Evolutionary conservation across 768 basidiomycete genomes (phyloP).

Genomic region (Lactarius sanguifluus): DNA sequence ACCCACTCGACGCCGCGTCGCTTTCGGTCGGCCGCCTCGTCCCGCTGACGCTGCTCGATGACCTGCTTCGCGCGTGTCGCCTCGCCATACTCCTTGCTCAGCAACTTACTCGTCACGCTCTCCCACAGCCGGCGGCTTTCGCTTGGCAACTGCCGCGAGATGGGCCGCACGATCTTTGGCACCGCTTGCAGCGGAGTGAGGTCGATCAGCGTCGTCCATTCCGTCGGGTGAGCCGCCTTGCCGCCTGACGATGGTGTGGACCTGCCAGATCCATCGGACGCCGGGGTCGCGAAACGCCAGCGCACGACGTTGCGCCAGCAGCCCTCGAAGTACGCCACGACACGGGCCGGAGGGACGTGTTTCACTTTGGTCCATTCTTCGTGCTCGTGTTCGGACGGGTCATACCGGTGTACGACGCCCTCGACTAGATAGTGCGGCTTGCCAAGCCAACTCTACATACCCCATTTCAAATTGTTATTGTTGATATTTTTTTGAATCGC

Average conservation of each 20-base stretch:
- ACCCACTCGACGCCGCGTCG: slow-evolving; percentile 76
- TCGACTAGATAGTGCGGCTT: slow-evolving; percentile 81
- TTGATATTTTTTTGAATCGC: neutral
- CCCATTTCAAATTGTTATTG: too few species aligned
- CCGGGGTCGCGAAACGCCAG: slow-evolving; percentile 57
- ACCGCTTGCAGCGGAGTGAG: slow-evolving; percentile 65
- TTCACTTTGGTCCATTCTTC: slow-evolving; percentile 83
- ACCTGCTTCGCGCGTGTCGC: slow-evolving; percentile 89
- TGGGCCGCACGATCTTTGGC: slow-evolving; percentile 82
- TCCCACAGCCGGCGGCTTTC: slow-evolving; percentile 93
- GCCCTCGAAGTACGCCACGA: slow-evolving; percentile 85
- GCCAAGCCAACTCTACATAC: slow-evolving; percentile 78
- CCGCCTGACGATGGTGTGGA: slow-evolving; percentile 13
- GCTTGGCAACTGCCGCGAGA: slow-evolving; percentile 71
- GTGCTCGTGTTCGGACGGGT: slow-evolving; percentile 58
- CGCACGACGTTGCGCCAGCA: slow-evolving; percentile 82
- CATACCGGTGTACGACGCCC: slow-evolving; percentile 85
- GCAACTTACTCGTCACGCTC: slow-evolving; percentile 67
- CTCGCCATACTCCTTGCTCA: slow-evolving; percentile 84
- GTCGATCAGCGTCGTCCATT: slow-evolving; percentile 73
- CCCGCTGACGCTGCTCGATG: slow-evolving; percentile 93
- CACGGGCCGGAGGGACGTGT: slow-evolving; percentile 76
- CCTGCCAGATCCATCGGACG: slow-evolving; percentile 1
- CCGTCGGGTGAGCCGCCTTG: slow-evolving; percentile 34
- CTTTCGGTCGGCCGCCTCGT: slow-evolving; percentile 85